Evolutionary conservation across 306 rosid species (phyloP), one percentile per base, ranked within the genome.

Genomic region (Vicia faba): DNA sequence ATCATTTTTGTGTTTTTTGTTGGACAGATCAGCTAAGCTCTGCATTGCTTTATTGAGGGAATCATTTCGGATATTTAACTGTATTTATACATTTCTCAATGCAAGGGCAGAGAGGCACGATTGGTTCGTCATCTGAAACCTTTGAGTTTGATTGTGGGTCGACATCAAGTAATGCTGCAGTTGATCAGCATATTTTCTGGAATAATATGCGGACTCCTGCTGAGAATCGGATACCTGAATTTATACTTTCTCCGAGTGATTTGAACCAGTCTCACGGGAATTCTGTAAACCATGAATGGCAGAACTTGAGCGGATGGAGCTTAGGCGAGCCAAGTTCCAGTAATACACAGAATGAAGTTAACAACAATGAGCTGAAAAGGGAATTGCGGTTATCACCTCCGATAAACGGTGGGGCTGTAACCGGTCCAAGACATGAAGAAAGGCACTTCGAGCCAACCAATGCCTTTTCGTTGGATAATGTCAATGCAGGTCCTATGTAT

Each of bases 21-120:
- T 79, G 62, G 26, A 64, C 85, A 88, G 90, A 70, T 78, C 36
- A 77, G 49, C 75, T 56, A 10, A 56, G 33, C 56, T 59, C 50
- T n/a, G 62, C 41, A 8, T 65, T 65, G 62, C 50, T 79, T 36
- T 68, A 29, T 50, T 61, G 62, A 77, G 76, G 79, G 57, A 55
- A 70, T 69, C 31, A 68, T 69, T 68, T 31, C 8, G 15, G 62
- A 73, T 63, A 61, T 54, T 55, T 54, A 65, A 48, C 67, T 64
- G 6, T 74, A 41, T 64, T 75, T 45, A 60, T 56, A 80, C 73
- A 65, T 67, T 23, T 72, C 73, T 70, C 81, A 79, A 88, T 95
- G 97, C 99, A 95, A 95, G 97, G 97, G 81, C 88, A 84, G 81
- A 90, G 97, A 77, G 91, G 96, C 83, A 76, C 86, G 64, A 59